Base-by-base conservation (phyloP, 2,329 filamentous ascomycete genomes). In the Colletotrichum lentis region DNA sequence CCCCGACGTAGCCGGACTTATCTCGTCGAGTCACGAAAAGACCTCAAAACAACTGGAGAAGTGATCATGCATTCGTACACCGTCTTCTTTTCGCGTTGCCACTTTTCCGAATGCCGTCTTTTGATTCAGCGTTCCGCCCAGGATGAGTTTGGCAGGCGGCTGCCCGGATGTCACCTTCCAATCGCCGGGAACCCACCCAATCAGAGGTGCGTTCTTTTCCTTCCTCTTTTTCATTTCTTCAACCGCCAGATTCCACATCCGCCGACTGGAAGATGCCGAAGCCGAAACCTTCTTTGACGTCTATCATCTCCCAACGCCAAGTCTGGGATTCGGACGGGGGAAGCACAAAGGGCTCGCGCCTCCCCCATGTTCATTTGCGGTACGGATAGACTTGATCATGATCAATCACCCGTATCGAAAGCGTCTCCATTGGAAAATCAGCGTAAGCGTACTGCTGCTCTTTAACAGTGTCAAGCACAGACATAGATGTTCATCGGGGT, bases 1-100 rank as follows among this genome's bases (percentile, higher is more conserved):
- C 22, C 39, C 27, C 11, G 49, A 31, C 47, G 22, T 6, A 39
- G 16, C 22, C 64, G 60, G 64, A 67, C 46, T 64, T 53, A 57
- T 46, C 52, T 64, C 53, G 64, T 53, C 41, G 31, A 43, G n/a
- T 24, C 6, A 35, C 27, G 27, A 47, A 39, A 35, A 49, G 5
- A 35, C 41, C 56, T 37, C 41, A 49, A 49, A 47, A 55, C 35
- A 27, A 22, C 4, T 39, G 44, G 24, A 44, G 56, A n/a, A 49
- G 49, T 31, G 11, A n/a, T 16, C 24, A 47, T 58, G 43, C 55
- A 37, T 35, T 27, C 20, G n/a, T 27, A 18, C 55, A 10, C 43
- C 18, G 20, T 6, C 27, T n/a, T 16, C 16, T 20, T 35, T 44
- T 16, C n/a, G 20, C 16, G 2, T n/a, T 50, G 18, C 18, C 6